phyloP scores from a whole-genome alignment of 495 filamentous ascomycete genomes.

The Neurospora sp. region DNA sequence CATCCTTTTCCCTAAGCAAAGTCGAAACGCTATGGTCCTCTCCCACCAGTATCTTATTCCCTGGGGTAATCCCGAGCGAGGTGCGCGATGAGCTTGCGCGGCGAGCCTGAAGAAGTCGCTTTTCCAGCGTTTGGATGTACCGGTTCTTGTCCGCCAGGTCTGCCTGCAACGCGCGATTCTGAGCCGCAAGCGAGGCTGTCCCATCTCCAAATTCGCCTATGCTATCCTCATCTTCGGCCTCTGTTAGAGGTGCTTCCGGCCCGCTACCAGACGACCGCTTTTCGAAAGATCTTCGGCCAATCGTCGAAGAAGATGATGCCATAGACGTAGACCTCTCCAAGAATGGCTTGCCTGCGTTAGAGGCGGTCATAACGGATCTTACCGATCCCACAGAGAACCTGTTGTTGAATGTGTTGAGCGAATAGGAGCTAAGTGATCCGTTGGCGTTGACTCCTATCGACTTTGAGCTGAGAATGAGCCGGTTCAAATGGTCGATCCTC shows the following conservation, averaged over 20 bases:
- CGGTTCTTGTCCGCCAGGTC: constrained; percentile 92
- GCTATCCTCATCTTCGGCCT: constrained; percentile 62
- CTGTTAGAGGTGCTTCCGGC: constrained; percentile 20
- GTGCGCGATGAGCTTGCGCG: constrained; percentile 82
- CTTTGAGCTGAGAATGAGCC: constrained; percentile 89
- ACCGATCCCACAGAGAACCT: constrained; percentile 37
- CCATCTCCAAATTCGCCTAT: constrained; percentile 78
- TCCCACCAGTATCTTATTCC: constrained; percentile 50
- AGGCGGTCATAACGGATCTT: constrained; percentile 65
- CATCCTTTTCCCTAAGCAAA: constrained; percentile 78
- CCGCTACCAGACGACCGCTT: constrained; percentile 33
- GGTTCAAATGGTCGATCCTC: constrained; percentile 93
- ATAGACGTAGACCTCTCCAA: constrained; percentile 57
- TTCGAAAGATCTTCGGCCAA: constrained; percentile 37
- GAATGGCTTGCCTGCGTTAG: constrained; percentile 48
- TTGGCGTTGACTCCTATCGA: constrained; percentile 83
- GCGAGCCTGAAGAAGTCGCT: constrained; percentile 81
- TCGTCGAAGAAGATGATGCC: constrained; percentile 49
- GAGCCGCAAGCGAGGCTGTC: constrained; percentile 66
- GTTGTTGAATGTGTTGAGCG: constrained; percentile 3
- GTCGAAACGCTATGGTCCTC: constrained; percentile 59
- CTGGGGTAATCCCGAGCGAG: constrained; percentile 53
- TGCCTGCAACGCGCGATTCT: constrained; percentile 82
- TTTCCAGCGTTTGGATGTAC: constrained; percentile 89
- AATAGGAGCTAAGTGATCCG: constrained; percentile 56